A percentile compares a stretch with the other conserved stretches of the same genome.
phyloP scores from a whole-genome alignment of 176 grass and related monocot species.

The Oryza meyeriana region DNA sequence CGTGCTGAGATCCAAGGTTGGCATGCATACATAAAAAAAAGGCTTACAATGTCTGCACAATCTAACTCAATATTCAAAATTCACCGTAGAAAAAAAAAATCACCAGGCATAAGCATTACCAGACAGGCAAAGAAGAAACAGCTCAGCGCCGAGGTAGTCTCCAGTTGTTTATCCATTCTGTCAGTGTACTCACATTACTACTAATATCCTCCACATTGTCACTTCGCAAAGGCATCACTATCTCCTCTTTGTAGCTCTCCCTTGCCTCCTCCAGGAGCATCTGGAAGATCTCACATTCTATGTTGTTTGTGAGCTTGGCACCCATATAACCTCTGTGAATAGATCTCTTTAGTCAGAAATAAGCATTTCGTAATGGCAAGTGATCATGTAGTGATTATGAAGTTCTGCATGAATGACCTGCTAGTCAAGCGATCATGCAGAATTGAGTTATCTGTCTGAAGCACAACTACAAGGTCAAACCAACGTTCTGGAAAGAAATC shows the following conservation, averaged over 20 bases:
- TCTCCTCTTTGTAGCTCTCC: slow-evolving; percentile 72
- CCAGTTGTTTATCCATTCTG: slow-evolving; percentile 87
- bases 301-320: slow-evolving; percentile 86
- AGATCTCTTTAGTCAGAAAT: not conserved
- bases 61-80: slow-evolving; percentile 5
- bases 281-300: slow-evolving; percentile 96
- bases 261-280: slow-evolving; percentile 88
- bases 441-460: slow-evolving; percentile 92
- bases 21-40: not conserved
- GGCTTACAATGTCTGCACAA: not conserved
- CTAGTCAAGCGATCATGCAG: slow-evolving; percentile 83
- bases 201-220: slow-evolving; percentile 91
- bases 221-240: slow-evolving; percentile 70
- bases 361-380: not conserved
- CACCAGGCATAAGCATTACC: not conserved
- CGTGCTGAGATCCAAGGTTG: not conserved
- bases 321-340: slow-evolving; percentile 78
- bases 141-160: slow-evolving; percentile 26
- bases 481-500: slow-evolving; percentile 96
- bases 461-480: slow-evolving; percentile 95
- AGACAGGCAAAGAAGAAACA: not conserved
- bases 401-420: slow-evolving; percentile 44
- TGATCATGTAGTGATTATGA: not conserved
- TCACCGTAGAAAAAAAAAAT: not conserved
- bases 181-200: slow-evolving; percentile 62